Evolutionary conservation across 169 alveolate genomes (phyloP).

Genomic region (Neospora caninum): DNA sequence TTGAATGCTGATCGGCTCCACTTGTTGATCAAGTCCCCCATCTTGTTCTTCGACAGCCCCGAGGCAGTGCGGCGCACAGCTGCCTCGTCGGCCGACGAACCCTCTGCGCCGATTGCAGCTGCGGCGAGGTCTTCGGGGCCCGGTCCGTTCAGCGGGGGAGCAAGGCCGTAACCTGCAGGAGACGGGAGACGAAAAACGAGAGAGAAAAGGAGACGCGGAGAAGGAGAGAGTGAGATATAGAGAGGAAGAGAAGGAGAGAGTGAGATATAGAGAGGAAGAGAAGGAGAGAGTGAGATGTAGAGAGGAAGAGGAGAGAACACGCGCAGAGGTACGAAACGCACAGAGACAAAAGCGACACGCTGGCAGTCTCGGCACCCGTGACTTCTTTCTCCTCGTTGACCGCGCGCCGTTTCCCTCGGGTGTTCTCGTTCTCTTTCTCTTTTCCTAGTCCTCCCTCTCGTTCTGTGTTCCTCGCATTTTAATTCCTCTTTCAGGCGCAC

Average conservation of each 20-base stretch:
- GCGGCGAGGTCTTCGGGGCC: conserved; percentile 8
- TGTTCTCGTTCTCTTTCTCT: background rate
- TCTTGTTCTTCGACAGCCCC: conserved; percentile 70
- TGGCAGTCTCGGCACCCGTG: too few relatives aligned
- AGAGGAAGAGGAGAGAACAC: background rate
- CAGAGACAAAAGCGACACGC: too few relatives aligned
- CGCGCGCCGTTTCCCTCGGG: too few relatives aligned
- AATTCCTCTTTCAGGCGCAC: conserved; percentile 38
- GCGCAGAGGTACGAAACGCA: background rate
- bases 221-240: background rate
- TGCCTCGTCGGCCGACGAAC: background rate
- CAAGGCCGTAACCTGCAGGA: conserved; percentile 9
- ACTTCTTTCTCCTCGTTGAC: too few relatives aligned
- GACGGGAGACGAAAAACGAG: background rate
- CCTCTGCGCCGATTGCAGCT: background rate
- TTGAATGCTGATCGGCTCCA: conserved; percentile 83
- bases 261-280: background rate
- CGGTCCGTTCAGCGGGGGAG: conserved; percentile 31
- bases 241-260: background rate
- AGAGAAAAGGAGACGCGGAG: background rate
- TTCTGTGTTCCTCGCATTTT: background rate
- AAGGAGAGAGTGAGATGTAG: background rate
- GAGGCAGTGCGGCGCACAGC: background rate
- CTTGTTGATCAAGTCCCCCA: conserved; percentile 74
- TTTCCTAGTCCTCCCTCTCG: background rate